Conservation (phyloP, 116 monocot genomes). For the Trichopus zeylanicus region DNA sequence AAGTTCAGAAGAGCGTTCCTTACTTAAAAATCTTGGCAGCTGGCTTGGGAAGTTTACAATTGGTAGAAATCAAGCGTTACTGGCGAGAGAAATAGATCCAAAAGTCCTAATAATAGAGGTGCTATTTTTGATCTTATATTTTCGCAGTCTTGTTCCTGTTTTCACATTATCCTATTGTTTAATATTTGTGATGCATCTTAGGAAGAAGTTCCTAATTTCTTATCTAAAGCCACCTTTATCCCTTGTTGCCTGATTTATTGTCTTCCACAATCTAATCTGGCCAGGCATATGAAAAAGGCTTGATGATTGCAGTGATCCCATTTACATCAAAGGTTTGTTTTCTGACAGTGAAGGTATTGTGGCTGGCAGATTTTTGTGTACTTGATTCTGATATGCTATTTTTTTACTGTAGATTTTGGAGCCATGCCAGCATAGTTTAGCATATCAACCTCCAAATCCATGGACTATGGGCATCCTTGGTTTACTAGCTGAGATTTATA, state of each 20-base stretch:
- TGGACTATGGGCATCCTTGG: constrained; percentile 98
- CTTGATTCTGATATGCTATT: constrained; percentile 3
- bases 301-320: constrained; percentile 98
- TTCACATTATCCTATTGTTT: neutral
- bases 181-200: neutral
- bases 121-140: neutral
- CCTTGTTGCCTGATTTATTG: neutral
- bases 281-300: constrained; percentile 91
- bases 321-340: constrained; percentile 83
- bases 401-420: constrained; percentile 64
- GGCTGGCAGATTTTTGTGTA: neutral
- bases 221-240: neutral
- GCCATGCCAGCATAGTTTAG: constrained; percentile 82
- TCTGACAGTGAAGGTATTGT: constrained; percentile 4
- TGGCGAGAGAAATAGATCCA: constrained; percentile 88
- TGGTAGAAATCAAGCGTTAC: constrained; percentile 75
- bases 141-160: constrained; percentile 1
- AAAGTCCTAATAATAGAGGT: constrained; percentile 88
- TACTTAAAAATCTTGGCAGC: constrained; percentile 97
- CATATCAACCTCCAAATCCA: constrained; percentile 95
- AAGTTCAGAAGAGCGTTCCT: constrained; percentile 94
- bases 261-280: constrained; percentile 13
- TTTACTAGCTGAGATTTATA: constrained; percentile 85
- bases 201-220: neutral
- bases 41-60: constrained; percentile 99